Conservation (phyloP, 441 rosid species). For the Geranium incanum region DNA sequence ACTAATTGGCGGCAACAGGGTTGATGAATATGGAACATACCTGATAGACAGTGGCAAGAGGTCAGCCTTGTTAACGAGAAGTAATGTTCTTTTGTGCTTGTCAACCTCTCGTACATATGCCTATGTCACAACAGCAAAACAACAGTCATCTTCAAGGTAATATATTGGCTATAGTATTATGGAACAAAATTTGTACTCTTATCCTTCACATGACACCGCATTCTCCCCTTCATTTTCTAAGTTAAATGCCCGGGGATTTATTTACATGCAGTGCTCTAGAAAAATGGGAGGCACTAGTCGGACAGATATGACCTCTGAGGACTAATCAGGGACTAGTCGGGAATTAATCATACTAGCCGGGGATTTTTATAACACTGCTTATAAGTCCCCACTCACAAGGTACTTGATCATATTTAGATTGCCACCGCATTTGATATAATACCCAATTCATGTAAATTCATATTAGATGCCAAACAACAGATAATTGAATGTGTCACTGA, state of each 20-base stretch:
- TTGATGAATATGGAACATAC: conserved; percentile 24
- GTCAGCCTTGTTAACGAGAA: conserved; percentile 90
- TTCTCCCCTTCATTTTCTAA: background rate
- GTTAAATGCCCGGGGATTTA: background rate
- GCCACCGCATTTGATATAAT: background rate
- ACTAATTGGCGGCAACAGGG: background rate
- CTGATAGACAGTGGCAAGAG: conserved; percentile 69
- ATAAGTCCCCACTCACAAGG: no score
- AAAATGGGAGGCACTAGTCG: no score
- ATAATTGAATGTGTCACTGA: no score
- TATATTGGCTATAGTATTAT: background rate
- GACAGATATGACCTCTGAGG: no score
- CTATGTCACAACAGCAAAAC: conserved; percentile 24
- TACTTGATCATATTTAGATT: no score
- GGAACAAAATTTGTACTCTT: background rate
- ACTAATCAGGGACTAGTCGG: no score
- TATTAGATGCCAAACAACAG: no score
- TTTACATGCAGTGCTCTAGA: background rate
- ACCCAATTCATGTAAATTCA: background rate
- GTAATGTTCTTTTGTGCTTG: conserved; percentile 66
- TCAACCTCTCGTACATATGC: conserved; percentile 72
- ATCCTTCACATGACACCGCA: background rate
- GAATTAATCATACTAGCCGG: no score
- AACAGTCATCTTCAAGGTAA: background rate
- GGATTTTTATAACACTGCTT: no score